Evolutionary conservation across 2,329 filamentous ascomycete species (phyloP).

Genomic region (Arthrocladium fulminans): DNA sequence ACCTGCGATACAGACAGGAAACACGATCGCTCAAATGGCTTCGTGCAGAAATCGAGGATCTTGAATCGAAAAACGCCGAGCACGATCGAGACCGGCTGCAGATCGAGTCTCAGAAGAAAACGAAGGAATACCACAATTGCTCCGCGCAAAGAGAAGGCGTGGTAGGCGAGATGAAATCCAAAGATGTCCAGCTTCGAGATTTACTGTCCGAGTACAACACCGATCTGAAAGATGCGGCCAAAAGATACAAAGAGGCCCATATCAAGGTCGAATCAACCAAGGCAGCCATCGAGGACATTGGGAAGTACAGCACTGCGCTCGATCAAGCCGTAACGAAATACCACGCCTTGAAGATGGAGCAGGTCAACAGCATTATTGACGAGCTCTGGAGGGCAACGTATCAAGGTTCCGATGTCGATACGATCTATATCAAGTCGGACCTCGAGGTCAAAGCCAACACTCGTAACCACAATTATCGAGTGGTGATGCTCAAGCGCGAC

Average conservation of each 20-base stretch:
- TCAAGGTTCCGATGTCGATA: constrained; percentile 93
- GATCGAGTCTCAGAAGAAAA: constrained; percentile 57
- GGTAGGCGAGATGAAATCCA: constrained; percentile 70
- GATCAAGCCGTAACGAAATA: constrained; percentile 98
- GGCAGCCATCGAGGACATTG: constrained; percentile 83
- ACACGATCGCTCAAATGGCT: constrained; percentile 60
- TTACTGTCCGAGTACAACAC: constrained; percentile 72
- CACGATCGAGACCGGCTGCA: constrained; percentile 71
- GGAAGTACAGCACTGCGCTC: constrained; percentile 69
- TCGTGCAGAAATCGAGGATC: constrained; percentile 58
- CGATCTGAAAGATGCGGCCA: constrained; percentile 74
- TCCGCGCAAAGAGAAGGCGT: constrained; percentile 64
- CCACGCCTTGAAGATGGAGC: constrained; percentile 93
- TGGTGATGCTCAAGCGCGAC: constrained; percentile 95
- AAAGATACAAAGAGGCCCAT: constrained; percentile 75
- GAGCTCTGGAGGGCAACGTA: constrained; percentile 98
- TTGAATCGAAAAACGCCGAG: constrained; percentile 71
- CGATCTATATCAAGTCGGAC: constrained; percentile 88
- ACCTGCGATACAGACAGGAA: constrained; percentile 74
- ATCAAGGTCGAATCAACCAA: constrained; percentile 87
- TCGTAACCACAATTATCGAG: constrained; percentile 89
- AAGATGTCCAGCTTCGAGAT: constrained; percentile 68
- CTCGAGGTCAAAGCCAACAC: constrained; percentile 54
- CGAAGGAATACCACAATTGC: constrained; percentile 59
- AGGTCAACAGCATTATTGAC: constrained; percentile 88